Conservation (phyloP, 306 rosid species). For the Crataegus laevigata region DNA sequence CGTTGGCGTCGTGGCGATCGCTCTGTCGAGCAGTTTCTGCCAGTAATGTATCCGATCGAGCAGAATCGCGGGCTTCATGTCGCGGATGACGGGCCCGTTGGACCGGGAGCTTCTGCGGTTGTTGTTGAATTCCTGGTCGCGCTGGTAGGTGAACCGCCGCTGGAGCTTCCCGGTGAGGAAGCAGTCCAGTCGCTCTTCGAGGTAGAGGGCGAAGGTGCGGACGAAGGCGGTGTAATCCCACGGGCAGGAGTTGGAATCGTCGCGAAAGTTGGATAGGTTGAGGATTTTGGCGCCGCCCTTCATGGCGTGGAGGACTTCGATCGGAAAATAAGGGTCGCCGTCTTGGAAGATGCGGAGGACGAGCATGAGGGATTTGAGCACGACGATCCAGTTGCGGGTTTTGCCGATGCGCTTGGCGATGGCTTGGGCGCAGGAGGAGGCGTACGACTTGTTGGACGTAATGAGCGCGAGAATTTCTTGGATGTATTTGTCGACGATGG, state of each 20-base stretch:
- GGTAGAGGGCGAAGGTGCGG: constrained; percentile 59
- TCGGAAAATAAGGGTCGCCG: constrained; percentile 75
- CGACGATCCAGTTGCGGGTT: constrained; percentile 73
- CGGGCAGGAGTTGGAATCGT: constrained; percentile 66
- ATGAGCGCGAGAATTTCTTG: constrained; percentile 47
- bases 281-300: constrained; percentile 66
- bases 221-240: constrained; percentile 77
- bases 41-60: constrained; percentile 51
- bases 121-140: background rate
- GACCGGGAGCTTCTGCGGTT: background rate
- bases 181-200: constrained; percentile 74
- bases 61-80: constrained; percentile 58
- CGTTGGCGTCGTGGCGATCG: constrained; percentile 48
- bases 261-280: constrained; percentile 64
- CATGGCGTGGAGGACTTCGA: constrained; percentile 67
- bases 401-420: constrained; percentile 53
- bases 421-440: constrained; percentile 56
- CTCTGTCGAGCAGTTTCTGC: constrained; percentile 76
- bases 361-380: constrained; percentile 65
- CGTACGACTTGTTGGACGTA: constrained; percentile 43
- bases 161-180: constrained; percentile 79
- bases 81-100: constrained; percentile 35
- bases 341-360: constrained; percentile 71
- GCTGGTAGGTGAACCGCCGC: constrained; percentile 25
- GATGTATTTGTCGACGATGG: constrained; percentile 59